These are phyloP conservation scores for Raddia guianensis DNA, from an alignment of 176 grass and related monocot genomes.

Conservation along the genomic window DNA sequence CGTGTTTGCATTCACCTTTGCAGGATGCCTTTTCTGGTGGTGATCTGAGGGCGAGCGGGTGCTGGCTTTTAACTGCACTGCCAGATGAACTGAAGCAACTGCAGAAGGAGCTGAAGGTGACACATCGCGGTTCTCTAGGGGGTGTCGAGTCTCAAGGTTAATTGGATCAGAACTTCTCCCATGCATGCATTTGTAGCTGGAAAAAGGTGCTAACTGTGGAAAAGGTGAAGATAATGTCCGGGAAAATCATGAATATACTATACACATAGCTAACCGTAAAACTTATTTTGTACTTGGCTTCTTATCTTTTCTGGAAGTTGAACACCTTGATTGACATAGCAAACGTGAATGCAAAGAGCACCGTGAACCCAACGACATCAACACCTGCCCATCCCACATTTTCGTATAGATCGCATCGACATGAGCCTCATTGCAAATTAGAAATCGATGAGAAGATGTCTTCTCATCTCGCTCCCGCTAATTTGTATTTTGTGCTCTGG, in stretches of 20 bases:
- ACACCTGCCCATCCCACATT: background rate
- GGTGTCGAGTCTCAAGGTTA: no score
- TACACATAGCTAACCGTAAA: background rate
- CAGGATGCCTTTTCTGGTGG: background rate
- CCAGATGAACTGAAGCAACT: background rate
- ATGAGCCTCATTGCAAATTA: no score
- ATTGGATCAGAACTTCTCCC: no score
- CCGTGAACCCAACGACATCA: background rate
- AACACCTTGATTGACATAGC: background rate
- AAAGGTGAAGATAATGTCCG: background rate
- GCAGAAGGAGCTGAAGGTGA: background rate
- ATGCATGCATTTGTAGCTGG: background rate
- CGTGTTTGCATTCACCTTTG: background rate
- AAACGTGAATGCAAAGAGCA: background rate
- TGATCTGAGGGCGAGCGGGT: background rate
- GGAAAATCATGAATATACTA: background rate
- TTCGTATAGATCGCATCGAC: no score
- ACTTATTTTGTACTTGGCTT: background rate
- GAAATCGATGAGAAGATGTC: no score
- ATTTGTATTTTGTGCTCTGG: no score
- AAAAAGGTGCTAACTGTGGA: background rate
- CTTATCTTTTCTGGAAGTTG: constrained; percentile 2
- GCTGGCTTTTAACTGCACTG: background rate
- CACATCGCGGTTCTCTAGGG: no score
- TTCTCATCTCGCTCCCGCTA: no score